Evolutionary conservation across 306 rosid species (phyloP), one percentile per base, ranked within the genome.

Genomic region (Vigna unguiculata): DNA sequence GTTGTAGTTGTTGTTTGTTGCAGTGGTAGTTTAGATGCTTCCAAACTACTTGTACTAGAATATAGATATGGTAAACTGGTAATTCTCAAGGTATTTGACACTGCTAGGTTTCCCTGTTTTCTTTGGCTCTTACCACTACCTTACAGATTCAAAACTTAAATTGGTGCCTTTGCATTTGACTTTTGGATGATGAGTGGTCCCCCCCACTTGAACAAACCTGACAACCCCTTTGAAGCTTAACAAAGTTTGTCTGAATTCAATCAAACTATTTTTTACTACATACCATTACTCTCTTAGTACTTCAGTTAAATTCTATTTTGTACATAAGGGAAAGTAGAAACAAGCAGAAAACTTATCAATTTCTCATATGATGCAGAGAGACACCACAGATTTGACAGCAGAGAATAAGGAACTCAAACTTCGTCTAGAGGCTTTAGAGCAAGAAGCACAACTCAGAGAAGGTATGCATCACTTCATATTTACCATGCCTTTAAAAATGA

Each of bases 381-480:
- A 95, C 85, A 92, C 97, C 19, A 40, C 92, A 46, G 93, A 84
- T 13, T 78, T 95, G 80, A 82, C 86, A 69, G 1, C 83, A 55
- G 91, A 95, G 82, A 92, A 95, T 62, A 95, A 90, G 87, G 99
- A 90, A 85, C 97, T 95, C 76, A 95, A 92, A 77, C 68, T 95
- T 80, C 91, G 91, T 47, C 60, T 95, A 77, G 97, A 95, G 69
- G 92, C 97, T 64, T 80, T 95, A 86, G 93, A 92, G 72, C 99
- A 89, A 67, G 96, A 95, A 72, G 96, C 99, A 34, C 87, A 90
- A 15, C 97, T 95, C 41, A 86, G 97, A 84, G 99, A 95, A 74
- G 99, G 99, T 91, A 82, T 59, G 81, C 49, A 38, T 75, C 45
- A 17, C 69, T 73, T 54, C 68, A 62, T 48, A 22, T 47, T 34